phyloP scores from a whole-genome alignment of 2,329 filamentous ascomycete genomes.

The Iodosphaeria phyllophila region DNA sequence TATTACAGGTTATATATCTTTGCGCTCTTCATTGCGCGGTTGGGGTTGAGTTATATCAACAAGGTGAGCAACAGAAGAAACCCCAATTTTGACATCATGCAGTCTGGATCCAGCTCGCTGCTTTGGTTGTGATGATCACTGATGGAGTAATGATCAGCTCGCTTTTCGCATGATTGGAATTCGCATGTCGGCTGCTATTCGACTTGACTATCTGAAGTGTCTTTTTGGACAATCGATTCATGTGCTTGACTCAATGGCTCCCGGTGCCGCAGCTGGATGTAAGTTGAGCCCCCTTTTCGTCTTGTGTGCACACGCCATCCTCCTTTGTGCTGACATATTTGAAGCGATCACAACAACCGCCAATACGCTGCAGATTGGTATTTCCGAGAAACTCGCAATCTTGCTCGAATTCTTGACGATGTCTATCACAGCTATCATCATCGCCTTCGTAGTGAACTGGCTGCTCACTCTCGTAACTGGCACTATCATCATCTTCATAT shows the following conservation, averaged over 20 bases:
- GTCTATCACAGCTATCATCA: constrained; percentile 30
- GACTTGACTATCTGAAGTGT: constrained; percentile 43
- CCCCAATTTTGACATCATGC: no score
- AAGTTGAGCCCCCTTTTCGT: no score
- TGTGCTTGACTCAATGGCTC: constrained; percentile 45
- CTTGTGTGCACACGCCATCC: no score
- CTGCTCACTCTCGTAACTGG: constrained; percentile 38
- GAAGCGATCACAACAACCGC: constrained; percentile 47
- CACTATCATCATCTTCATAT: constrained; percentile 36
- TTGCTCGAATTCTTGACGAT: constrained; percentile 36
- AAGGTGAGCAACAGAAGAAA: no score
- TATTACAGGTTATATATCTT: constrained; percentile 43
- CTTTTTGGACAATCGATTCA: constrained; percentile 49
- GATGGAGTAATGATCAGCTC: constrained; percentile 28
- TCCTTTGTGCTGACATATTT: no score
- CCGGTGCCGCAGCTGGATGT: constrained; percentile 39
- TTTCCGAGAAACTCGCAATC: constrained; percentile 42
- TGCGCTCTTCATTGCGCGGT: constrained; percentile 49
- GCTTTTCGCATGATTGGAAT: constrained; percentile 43
- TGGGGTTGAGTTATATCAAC: constrained; percentile 41
- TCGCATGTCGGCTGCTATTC: constrained; percentile 38
- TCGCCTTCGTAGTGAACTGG: constrained; percentile 40
- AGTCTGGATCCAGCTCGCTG: no score
- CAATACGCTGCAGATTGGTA: constrained; percentile 44
- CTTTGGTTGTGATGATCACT: not conserved